Evolutionary conservation across 1,139 yeast species (phyloP), one percentile per base, ranked within the genome.

Genomic region (Suhomyces maxii): DNA sequence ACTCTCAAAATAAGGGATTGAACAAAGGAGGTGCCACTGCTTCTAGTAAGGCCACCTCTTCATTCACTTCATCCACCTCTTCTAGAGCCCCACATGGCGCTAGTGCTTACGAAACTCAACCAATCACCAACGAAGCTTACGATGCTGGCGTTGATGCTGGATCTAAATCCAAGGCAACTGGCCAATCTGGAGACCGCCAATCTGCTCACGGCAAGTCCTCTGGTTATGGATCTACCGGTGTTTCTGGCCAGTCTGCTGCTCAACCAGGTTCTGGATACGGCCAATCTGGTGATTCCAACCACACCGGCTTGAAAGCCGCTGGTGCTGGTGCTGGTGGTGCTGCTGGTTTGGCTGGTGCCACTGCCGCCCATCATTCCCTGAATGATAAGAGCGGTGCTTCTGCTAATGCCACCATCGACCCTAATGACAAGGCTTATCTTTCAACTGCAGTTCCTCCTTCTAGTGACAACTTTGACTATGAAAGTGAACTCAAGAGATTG

Each of bases 401-500:
- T 12, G 26, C 39, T 23, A 32, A 25, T 10, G 39, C 39, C n/a
- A 32, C 47, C 26, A 26, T 36, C n/a, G 33, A 37, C 43, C 37
- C 49, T 8, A 23, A 26, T 26, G 42, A 40, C 31, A 42, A 45
- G 37, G 37, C 26, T 6, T 46, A 46, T 26, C 46, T 44, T 37
- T 36, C 42, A 25, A 34, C 45, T 28, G 42, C 49, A 14, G 55
- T 55, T 28, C 54, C 60, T 31, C 63, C 64, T 9, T 53, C 64
- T 5, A 51, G 52, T 35, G 40, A 49, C 8, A 40, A 57, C 26
- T 57, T 58, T 38, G 59, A 60, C 50, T 63, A 64, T 45, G 61
- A 63, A 12, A 46, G 47, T 9, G 65, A 65, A 44, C 47, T 63
- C 41, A 48, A 52, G 41, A 56, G 55, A 39, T 57, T 64, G 44